Evolutionary conservation across 306 rosid genomes (phyloP), one percentile per base, ranked within the genome.

Genomic region (Canavalia ensiformis): DNA sequence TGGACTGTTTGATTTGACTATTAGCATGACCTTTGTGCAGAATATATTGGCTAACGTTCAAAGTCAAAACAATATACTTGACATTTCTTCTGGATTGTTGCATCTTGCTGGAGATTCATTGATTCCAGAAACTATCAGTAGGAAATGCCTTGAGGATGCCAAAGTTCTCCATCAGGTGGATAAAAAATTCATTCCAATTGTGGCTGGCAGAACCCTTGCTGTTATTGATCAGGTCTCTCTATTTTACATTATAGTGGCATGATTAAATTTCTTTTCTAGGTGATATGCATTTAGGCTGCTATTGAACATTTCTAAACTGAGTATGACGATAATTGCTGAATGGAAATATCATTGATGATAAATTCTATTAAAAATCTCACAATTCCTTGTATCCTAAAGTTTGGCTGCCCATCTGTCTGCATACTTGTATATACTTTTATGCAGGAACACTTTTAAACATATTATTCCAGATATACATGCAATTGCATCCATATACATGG

Each of bases 81-180:
- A 93, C 74, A 85, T 95, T 78, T 88, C 96, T 84, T 90, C 96
- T 37, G 99, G 97, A 62, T 82, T 89, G 76, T 88, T 93, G 89
- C 89, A 90, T 88, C 97, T 95, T 86, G 92, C 96, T 78, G 86
- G 96, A 81, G 94, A 88, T 82, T 91, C 89, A 25, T 88, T 95
- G 68, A 86, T 95, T 86, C 98, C 98, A 45, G 86, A 88, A 78
- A 84, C 90, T 41, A 86, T 95, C 76, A 80, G 85, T 78, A 95
- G 90, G 87, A 87, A 83, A 65, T 86, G 78, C 87, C 91, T 95
- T 8, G 89, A 86, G 73, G 82, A 88, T 76, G 95, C 93, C 73
- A 91, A 82, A 82, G 96, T 91, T 86, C 96, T 95, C 72, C 91
- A 72, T 60, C 99, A 95, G 90, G 90, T 95, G 83, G 99, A 95